Evolutionary conservation across 2,329 filamentous ascomycete genomes (phyloP), one percentile per base, ranked within the genome.

Genomic region (Fusarium penzigii): DNA sequence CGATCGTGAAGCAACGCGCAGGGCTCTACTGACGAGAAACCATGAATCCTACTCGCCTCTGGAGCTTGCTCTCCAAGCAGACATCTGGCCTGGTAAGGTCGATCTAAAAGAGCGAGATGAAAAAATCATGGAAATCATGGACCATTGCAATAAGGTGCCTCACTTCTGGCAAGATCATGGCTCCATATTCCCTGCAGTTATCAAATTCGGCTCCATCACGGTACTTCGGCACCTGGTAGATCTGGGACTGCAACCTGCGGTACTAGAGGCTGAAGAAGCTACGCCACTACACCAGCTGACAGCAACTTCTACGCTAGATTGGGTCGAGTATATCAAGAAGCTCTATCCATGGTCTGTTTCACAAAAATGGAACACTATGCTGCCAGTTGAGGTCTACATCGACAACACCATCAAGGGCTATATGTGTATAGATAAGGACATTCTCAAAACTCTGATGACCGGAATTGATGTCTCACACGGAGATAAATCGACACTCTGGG

Each of bases 351-450:
- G 17, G 17, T 25, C 39, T 5, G 20, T 45, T 29, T 17, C 29
- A 39, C 29, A 42, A 3, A 29, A 39, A 17, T 5, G 29, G 3
- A 10, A 41, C 8, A 45, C 34, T 1, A 29, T 3, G 29, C 3
- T 52, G 2, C 46, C 52, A 1, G 8, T 49, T 2, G 52, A 55
- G 32, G 8, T 1, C 1, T 55, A 52, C 13, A 38, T 53, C 16
- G 1, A 1, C 0, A 5, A 8, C 2, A 3, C 34, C 1, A 8
- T 53, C 6, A 1, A 10, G 1, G 16, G 12, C 12, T 1, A 4
- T 2, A 3, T 12, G 6, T 3, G 2, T 2, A 38, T 38, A 6
- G n/a, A 43, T 1, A 6, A 3, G 1, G 17, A 17, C 0, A 39
- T 54, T 3, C 6, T 51, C 10, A 17, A 45, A 16, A 14, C 10